Base-by-base conservation (phyloP, 2,329 filamentous ascomycete species). In the Pseudogymnoascus sp. region DNA sequence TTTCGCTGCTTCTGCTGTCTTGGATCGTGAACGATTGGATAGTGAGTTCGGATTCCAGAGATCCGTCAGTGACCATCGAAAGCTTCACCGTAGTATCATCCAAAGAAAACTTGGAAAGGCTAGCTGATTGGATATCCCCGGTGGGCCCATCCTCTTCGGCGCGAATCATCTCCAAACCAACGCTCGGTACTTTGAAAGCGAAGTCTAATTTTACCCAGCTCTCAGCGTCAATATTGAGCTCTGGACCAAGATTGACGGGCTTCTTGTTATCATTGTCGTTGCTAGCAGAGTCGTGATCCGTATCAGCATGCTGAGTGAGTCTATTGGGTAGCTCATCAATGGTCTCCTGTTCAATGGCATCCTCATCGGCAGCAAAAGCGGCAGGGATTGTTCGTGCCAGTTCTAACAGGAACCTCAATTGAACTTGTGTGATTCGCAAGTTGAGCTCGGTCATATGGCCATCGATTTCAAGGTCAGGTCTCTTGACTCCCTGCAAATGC, bases 21-120 rank as follows among this genome's bases (percentile, higher is more conserved):
- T 90, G 85, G 67, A 97, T 96, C 0, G 92, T 96, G 74, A 99
- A 97, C 0, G 93, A 95, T 65, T 95, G 89, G 15, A 99, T 92
- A 37, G 96, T 82, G 6, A 99, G 83, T 73, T 99, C 96, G 2
- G 93, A 92, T 74, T 99, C 95, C 42, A 99, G 77, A 0, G 93
- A 93, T 6, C 89, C 88, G 74, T 99, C 93, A 19, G 90, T 96
- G 70, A 97, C 84, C 88, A 97, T 95, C 26, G 92, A 87, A 7
- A 96, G 83, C 79, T 97, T 99, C 66, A 97, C 81, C 69, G 88
- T 90, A 6, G 93, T 97, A 67, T 96, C 88, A 70, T 99, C 95
- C 37, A 99, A 82, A 11, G 93, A 96, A 77, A 99, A 99, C 42
- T 90, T 91, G 0, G 95, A 96, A 11, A 99, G 77, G 69, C 95